Evolutionary conservation across 1,139 yeast genomes (phyloP), one percentile per base, ranked within the genome.

Genomic region (Debaryomyces sp.): DNA sequence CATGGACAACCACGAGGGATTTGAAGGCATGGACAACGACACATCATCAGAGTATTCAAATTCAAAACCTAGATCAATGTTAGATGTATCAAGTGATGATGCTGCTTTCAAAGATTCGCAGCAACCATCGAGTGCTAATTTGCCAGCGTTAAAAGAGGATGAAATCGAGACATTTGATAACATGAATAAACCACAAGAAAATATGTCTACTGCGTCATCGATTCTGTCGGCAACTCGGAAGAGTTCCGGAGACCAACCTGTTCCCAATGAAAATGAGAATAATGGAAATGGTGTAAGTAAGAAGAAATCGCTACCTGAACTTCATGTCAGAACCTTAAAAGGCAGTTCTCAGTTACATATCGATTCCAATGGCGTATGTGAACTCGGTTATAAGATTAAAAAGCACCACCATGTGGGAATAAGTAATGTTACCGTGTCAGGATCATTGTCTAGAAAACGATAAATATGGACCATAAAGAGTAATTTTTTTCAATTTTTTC

Each of bases 341-440:
- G 50, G 55, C 22, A 45, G 47, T 21, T 50, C 60, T 8, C 61
- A 60, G 37, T 44, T 66, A 29, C 61, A 57, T 34, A 45, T 72
- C 24, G 78, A 72, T 46, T 48, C 60, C 24, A 61, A 56, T 50
- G 79, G 80, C 2, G 46, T 60, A 42, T 75, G 80, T 55, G 75
- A 75, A 32, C 66, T 76, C 49, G 81, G 81, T 2, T 77, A 76
- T 53, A 70, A 62, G 54, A 63, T 77, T 42, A 73, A 64, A 51
- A 75, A 67, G 56, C 81, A 77, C 55, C 78, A 75, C 56, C 81
- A 77, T 55, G 59, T 67, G 43, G 79, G 73, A 12, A 62, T 74
- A 9, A 70, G 75, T 56, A 68, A 66, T 40, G 68, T 64, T 35
- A 64, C 70, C 1, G 64, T 67, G 23, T 59, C 68, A 6, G 74